phyloP scores from a whole-genome alignment of 1,284 basidiomycete genomes.

The Fistulina hepatica region DNA sequence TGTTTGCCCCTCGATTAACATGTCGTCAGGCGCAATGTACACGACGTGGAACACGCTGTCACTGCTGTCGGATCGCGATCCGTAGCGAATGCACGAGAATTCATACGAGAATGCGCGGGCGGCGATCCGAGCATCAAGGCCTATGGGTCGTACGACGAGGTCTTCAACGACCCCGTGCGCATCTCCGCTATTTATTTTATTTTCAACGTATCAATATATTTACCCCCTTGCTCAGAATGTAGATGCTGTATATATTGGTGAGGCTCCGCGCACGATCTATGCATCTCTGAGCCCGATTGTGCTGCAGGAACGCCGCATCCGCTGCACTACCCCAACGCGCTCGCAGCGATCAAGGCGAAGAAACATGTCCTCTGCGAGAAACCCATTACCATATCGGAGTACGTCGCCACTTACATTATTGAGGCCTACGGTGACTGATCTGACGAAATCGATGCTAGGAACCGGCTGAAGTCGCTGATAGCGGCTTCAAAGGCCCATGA shows the following conservation, averaged over 20 bases:
- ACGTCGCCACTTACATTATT: no score
- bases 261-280: constrained; percentile 13
- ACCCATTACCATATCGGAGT: constrained; percentile 59
- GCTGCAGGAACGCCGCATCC: constrained; percentile 74
- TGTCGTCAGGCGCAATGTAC: constrained; percentile 45
- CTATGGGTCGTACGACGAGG: constrained; percentile 69
- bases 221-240: constrained; percentile 41
- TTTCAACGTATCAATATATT: neutral
- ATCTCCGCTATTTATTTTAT: constrained; percentile 4
- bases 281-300: constrained; percentile 8
- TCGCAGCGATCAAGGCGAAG: constrained; percentile 66
- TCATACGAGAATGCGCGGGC: constrained; percentile 45
- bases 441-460: no score
- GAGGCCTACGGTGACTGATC: no score
- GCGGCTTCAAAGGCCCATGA: constrained; percentile 64
- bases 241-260: constrained; percentile 72
- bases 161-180: constrained; percentile 59
- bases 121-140: constrained; percentile 49
- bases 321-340: constrained; percentile 70
- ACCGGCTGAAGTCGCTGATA: constrained; percentile 58
- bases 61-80: constrained; percentile 74
- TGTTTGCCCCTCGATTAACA: neutral
- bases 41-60: constrained; percentile 70
- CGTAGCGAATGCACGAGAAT: constrained; percentile 57
- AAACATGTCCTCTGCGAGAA: constrained; percentile 89